Percentiles rank a stretch among this genome's conserved stretches.
Evolutionary conservation across 2,329 filamentous ascomycete genomes (phyloP).

Genomic region (Neodidymelliopsis sp.): DNA sequence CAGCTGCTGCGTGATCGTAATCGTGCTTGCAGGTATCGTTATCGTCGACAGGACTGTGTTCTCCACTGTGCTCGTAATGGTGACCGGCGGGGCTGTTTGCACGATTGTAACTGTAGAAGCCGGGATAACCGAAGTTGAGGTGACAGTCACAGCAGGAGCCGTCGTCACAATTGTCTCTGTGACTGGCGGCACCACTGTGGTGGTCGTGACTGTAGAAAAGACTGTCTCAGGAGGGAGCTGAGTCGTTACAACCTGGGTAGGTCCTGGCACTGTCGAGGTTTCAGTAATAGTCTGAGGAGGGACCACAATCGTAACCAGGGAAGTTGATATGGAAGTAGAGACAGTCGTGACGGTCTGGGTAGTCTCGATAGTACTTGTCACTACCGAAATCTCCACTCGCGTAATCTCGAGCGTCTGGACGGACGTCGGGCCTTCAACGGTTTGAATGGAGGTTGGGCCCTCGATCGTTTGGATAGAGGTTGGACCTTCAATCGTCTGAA

Average conservation of each 20-base stretch:
- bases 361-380: slow-evolving; percentile 8
- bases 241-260: slow-evolving; percentile 23
- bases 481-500: not conserved
- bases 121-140: not conserved
- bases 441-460: slow-evolving; percentile 7
- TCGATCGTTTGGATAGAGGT: slow-evolving; percentile 1
- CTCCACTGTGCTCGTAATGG: no score
- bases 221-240: slow-evolving; percentile 17
- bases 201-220: slow-evolving; percentile 8
- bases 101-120: not conserved
- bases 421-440: slow-evolving; percentile 1
- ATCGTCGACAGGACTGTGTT: not conserved
- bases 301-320: slow-evolving; percentile 6
- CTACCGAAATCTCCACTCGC: slow-evolving; percentile 10
- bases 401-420: slow-evolving; percentile 1
- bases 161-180: slow-evolving; percentile 4
- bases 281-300: slow-evolving; percentile 20
- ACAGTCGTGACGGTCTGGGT: not conserved
- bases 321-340: slow-evolving; percentile 4
- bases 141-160: not conserved
- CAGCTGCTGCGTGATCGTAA: slow-evolving; percentile 17
- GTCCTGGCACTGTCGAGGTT: slow-evolving; percentile 28
- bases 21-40: slow-evolving; percentile 20
- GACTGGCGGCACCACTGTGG: not conserved
- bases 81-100: not conserved